Conservation (phyloP, 2,329 filamentous ascomycete genomes). For the Didymella glomerata region DNA sequence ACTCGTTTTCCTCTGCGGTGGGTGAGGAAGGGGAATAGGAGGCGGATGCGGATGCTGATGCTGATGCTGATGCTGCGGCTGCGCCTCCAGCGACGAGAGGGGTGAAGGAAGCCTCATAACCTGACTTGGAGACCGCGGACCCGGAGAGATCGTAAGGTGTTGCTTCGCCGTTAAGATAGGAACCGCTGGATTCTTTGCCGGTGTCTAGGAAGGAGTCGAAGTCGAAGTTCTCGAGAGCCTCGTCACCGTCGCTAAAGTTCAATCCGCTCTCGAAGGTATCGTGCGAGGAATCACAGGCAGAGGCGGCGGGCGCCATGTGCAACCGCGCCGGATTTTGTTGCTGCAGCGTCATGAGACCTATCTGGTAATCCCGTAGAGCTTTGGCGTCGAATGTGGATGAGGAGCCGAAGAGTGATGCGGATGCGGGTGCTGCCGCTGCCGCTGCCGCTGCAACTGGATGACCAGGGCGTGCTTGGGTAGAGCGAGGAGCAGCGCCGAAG, state of each 20-base stretch:
- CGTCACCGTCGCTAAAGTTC: constrained; percentile 59
- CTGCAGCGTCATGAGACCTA: neutral
- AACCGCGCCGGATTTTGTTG: neutral
- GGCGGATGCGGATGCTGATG: neutral
- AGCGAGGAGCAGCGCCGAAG: too few species aligned
- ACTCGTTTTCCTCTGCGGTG: neutral
- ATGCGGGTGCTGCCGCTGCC: neutral
- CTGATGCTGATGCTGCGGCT: too few species aligned
- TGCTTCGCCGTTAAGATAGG: neutral
- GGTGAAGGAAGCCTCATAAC: neutral
- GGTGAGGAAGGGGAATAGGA: neutral
- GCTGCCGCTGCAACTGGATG: neutral
- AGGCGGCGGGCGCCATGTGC: neutral
- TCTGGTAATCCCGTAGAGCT: neutral
- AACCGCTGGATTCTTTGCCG: constrained; percentile 54
- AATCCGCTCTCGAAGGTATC: too few species aligned
- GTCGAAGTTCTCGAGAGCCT: constrained; percentile 74
- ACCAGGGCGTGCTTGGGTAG: too few species aligned
- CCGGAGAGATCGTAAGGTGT: neutral
- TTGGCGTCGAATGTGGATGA: neutral
- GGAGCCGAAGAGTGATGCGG: neutral
- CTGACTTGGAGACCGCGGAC: too few species aligned
- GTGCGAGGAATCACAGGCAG: neutral
- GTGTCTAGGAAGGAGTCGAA: constrained; percentile 74
- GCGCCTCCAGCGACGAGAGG: neutral